These are phyloP conservation scores for Mucor circinelloides DNA, from an alignment of 371 early-diverging fungal genomes.

Conservation along the genomic window DNA sequence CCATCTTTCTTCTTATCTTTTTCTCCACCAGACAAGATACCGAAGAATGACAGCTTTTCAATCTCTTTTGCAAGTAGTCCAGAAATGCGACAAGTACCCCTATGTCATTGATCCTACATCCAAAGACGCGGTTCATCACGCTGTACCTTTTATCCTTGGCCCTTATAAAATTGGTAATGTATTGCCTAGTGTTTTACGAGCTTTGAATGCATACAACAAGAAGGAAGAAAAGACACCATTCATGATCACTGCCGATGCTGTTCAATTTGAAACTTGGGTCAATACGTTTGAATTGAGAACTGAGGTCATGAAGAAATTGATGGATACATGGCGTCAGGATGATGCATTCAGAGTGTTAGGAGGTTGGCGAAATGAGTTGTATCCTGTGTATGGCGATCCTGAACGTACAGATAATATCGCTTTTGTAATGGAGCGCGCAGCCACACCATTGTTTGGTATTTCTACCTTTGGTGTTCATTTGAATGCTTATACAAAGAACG, in stretches of 20 bases:
- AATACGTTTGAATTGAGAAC: slow-evolving; percentile 41
- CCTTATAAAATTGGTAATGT: slow-evolving; percentile 43
- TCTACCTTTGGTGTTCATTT: slow-evolving; percentile 83
- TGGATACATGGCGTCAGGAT: slow-evolving; percentile 45
- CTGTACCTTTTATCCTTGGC: slow-evolving; percentile 32
- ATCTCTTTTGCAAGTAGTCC: slow-evolving; percentile 33
- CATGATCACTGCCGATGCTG: slow-evolving; percentile 19
- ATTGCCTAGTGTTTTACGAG: slow-evolving; percentile 27
- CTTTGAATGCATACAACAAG: slow-evolving; percentile 34
- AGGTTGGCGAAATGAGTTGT: slow-evolving; percentile 70
- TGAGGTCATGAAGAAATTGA: slow-evolving; percentile 33
- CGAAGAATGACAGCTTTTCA: slow-evolving; percentile 8
- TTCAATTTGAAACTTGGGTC: slow-evolving; percentile 34
- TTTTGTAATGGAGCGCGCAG: slow-evolving; percentile 82
- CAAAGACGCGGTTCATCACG: slow-evolving; percentile 9
- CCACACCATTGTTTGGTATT: slow-evolving; percentile 77
- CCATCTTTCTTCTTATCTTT: neutral
- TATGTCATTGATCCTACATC: slow-evolving; percentile 20
- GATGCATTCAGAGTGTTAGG: slow-evolving; percentile 32
- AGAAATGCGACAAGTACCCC: slow-evolving; percentile 49
- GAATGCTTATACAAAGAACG: slow-evolving; percentile 65
- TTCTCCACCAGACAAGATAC: neutral
- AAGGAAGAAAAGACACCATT: slow-evolving; percentile 15
- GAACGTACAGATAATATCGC: slow-evolving; percentile 46
- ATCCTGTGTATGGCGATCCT: slow-evolving; percentile 71